Percentiles rank a stretch among this genome's conserved stretches.
Conservation (phyloP, 306 rosid genomes). For the Acmispon strigosus region DNA sequence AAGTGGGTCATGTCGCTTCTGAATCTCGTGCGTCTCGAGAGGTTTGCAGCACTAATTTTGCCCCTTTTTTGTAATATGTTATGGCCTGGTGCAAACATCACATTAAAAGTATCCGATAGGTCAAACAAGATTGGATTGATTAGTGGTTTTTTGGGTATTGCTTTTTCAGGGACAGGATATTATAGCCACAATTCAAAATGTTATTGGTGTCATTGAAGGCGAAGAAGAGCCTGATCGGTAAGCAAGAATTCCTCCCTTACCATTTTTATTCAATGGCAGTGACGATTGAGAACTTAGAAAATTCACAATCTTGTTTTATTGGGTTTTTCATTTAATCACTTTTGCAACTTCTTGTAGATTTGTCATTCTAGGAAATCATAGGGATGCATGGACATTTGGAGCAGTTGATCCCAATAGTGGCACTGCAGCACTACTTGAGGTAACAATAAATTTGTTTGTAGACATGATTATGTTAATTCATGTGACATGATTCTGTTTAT, state of each 20-base stretch:
- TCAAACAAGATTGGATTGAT: neutral
- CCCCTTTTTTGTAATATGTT: neutral
- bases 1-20: too few relatives aligned
- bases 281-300: neutral
- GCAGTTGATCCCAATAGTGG: slow-evolving; percentile 83
- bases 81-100: neutral
- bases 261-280: neutral
- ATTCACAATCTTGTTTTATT: neutral
- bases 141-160: neutral
- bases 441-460: slow-evolving; percentile 6
- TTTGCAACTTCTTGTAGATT: slow-evolving; percentile 37
- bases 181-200: slow-evolving; percentile 51
- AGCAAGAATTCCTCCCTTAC: neutral
- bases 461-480: neutral
- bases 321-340: neutral
- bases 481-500: neutral
- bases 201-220: slow-evolving; percentile 67
- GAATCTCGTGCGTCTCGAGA: too few relatives aligned
- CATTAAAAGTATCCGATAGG: neutral
- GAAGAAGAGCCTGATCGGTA: slow-evolving; percentile 77
- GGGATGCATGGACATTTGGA: too few relatives aligned
- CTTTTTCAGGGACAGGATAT: slow-evolving; percentile 46
- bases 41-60: too few relatives aligned
- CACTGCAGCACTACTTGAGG: slow-evolving; percentile 69
- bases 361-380: slow-evolving; percentile 74